phyloP scores from a whole-genome alignment of 768 basidiomycete genomes.

The Mycena alexandri region DNA sequence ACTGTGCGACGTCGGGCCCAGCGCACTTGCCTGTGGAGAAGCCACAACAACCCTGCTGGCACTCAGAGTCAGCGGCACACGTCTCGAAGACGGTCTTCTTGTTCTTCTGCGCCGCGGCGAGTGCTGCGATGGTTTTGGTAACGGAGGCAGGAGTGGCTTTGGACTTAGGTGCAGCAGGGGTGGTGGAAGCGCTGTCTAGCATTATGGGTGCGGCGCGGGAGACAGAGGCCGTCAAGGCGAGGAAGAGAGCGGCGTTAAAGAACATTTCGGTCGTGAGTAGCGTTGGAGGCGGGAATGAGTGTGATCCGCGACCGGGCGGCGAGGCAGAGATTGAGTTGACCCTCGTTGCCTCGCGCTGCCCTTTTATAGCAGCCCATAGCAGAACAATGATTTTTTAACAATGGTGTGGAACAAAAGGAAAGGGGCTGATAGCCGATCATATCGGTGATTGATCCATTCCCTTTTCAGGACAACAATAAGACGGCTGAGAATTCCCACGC shows the following conservation, averaged over 20 bases:
- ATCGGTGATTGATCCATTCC: too few relatives aligned
- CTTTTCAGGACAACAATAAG: too few relatives aligned
- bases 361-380: too few relatives aligned
- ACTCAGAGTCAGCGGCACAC: slow-evolving; percentile 52
- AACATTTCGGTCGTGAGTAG: slow-evolving; percentile 6
- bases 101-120: slow-evolving; percentile 57
- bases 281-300: background rate
- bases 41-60: slow-evolving; percentile 32
- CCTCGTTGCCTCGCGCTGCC: too few relatives aligned
- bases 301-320: too few relatives aligned
- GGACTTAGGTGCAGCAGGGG: too few relatives aligned
- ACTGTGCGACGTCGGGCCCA: slow-evolving; percentile 11
- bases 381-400: too few relatives aligned
- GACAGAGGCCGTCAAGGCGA: slow-evolving; percentile 48
- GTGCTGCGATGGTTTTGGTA: slow-evolving; percentile 53
- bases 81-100: slow-evolving; percentile 42
- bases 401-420: too few relatives aligned
- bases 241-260: slow-evolving; percentile 41
- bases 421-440: too few relatives aligned
- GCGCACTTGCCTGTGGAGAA: slow-evolving; percentile 17
- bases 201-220: slow-evolving; percentile 49
- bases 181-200: slow-evolving; percentile 56
- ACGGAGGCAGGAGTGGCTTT: too few relatives aligned
- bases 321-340: too few relatives aligned
- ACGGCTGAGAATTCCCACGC: too few relatives aligned